A percentile compares a stretch with the other conserved stretches of the same genome.
Evolutionary conservation across 169 alveolate genomes (phyloP).

Genomic region (Eimeria tenella): DNA sequence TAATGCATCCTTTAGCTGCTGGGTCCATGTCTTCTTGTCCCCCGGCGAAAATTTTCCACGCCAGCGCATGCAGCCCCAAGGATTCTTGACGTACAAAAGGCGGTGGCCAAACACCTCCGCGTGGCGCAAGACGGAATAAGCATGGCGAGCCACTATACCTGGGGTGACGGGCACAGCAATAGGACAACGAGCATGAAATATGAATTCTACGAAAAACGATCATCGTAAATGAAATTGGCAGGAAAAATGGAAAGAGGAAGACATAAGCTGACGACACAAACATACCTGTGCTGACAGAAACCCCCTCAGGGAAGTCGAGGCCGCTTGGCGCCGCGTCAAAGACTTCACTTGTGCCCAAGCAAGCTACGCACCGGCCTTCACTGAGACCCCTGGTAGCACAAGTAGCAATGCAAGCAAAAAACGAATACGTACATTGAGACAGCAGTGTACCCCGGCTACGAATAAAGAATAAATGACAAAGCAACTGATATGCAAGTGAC

Average conservation of each 20-base stretch:
- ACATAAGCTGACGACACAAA: not conserved
- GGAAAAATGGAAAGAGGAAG: not conserved
- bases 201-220: not conserved
- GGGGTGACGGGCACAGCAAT: not conserved
- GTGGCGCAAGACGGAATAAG: conserved; percentile 89
- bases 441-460: not conserved
- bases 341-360: conserved; percentile 88
- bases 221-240: not conserved
- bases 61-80: conserved; percentile 96
- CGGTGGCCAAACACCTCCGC: conserved; percentile 84
- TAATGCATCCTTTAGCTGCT: conserved; percentile 79
- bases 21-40: conserved; percentile 85
- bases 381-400: conserved; percentile 82
- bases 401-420: not conserved
- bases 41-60: conserved; percentile 88
- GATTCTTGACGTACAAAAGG: conserved; percentile 92
- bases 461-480: not conserved
- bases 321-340: conserved; percentile 86
- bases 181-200: not conserved
- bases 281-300: conserved; percentile 82
- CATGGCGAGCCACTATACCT: conserved; percentile 92
- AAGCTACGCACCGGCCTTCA: conserved; percentile 88
- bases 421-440: not conserved
- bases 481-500: not conserved
- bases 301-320: conserved; percentile 87